These are phyloP conservation scores for Mallotus japonicus DNA, from an alignment of 441 rosid species.

Conservation along the genomic window DNA sequence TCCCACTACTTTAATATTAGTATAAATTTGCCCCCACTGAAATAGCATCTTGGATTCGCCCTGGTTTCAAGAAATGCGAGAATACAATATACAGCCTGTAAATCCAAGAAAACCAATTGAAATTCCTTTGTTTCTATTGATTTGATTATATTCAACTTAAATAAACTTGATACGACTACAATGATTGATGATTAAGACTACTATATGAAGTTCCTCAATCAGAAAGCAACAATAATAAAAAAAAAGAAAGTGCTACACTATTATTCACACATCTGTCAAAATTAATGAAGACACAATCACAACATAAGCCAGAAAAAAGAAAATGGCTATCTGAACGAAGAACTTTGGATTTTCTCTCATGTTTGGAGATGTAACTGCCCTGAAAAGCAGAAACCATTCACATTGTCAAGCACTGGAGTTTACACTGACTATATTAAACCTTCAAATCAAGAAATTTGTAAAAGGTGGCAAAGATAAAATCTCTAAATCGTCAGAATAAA, in stretches of 20 bases:
- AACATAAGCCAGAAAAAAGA: constrained; percentile 87
- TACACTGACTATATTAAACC: too few species aligned
- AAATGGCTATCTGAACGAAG: constrained; percentile 78
- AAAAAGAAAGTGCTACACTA: background rate
- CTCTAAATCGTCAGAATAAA: background rate
- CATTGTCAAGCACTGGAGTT: background rate
- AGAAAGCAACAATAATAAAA: background rate
- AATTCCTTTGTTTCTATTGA: constrained; percentile 20
- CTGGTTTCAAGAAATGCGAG: too few species aligned
- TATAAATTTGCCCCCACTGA: too few species aligned
- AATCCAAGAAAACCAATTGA: constrained; percentile 4
- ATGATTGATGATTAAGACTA: constrained; percentile 11
- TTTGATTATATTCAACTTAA: constrained; percentile 15
- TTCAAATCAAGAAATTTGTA: background rate
- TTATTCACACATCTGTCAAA: constrained; percentile 70
- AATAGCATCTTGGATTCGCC: too few species aligned
- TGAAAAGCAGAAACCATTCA: constrained; percentile 33
- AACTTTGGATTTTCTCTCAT: constrained; percentile 99
- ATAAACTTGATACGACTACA: constrained; percentile 8
- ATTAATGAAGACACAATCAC: constrained; percentile 91
- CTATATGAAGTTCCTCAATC: constrained; percentile 7
- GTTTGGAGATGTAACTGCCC: constrained; percentile 97
- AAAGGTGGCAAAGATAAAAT: background rate
- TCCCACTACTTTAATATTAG: too few species aligned
- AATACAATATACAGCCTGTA: background rate